Base-by-base conservation (phyloP, 805 yeast species). In the Wickerhamiella parazyma region DNA sequence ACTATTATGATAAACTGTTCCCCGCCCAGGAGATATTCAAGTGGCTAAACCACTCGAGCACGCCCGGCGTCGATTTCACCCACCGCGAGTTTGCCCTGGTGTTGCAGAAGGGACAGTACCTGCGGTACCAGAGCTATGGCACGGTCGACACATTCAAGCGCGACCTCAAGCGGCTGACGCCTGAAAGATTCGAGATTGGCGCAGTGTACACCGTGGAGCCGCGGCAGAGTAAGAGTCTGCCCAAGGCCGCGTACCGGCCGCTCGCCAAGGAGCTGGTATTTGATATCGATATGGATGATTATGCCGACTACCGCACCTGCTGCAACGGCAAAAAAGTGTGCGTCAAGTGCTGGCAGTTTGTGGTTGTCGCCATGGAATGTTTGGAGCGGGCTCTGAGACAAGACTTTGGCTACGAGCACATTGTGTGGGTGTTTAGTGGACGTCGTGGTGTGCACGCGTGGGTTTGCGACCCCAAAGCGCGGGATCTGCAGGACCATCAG, bases 371-470 rank as follows among this genome's bases (percentile, higher is more conserved):
- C 1, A 74, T 86, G 46, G 72, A 76, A 54, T 74, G 87, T 38
- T 65, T 91, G 47, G 83, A 81, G 48, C 56, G 60, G 1, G 80
- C 94, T 0, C 67, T 91, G 42, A 65, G 74, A 42, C 85, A 84
- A 41, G 97, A 89, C 61, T 91, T 91, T 62, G 97, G 95, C 1
- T 87, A 83, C 60, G 65, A 76, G 47, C 78, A 84, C 60, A 67
- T 85, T 57, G 68, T 91, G 40, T 91, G 97, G 97, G 95, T 89
- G 4, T 91, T 84, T 57, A 85, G 95, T 0, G 98, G 98, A 38
- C 80, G 98, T 69, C 82, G 98, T 72, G 98, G 98, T 61, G 94
- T 93, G 12, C 98, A 91, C 69, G 93, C 97, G 56, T 91, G 98
- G 98, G 71, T 91, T 19, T 82, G 94, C 61, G 98, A 91, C 58